Evolutionary conservation across 1,139 yeast species (phyloP).

Genomic region (Zhuliangozyma parablackwelliae): DNA sequence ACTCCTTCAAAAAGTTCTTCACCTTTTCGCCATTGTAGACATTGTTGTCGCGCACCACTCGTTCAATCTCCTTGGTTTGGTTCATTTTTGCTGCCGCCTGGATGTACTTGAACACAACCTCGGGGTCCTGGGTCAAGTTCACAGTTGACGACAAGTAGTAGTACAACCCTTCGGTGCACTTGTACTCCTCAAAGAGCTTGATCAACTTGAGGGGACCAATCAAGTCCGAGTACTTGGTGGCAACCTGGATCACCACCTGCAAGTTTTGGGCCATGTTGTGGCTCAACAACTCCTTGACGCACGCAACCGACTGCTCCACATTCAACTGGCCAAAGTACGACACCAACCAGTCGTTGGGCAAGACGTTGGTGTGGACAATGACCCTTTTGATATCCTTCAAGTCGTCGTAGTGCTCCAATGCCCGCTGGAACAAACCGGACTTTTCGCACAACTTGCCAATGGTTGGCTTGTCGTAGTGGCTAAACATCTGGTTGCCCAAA

Average conservation of each 20-base stretch:
- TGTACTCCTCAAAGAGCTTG: constrained; percentile 88
- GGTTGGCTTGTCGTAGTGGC: constrained; percentile 91
- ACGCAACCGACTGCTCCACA: constrained; percentile 87
- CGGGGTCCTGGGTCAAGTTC: constrained; percentile 88
- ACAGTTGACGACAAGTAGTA: constrained; percentile 91
- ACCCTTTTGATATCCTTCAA: constrained; percentile 94
- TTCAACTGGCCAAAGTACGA: constrained; percentile 89
- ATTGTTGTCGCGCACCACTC: constrained; percentile 90
- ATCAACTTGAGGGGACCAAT: constrained; percentile 84
- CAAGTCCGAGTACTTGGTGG: constrained; percentile 91
- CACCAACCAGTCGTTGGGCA: constrained; percentile 93
- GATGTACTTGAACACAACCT: constrained; percentile 92
- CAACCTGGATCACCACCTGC: constrained; percentile 93
- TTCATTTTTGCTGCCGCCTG: constrained; percentile 90
- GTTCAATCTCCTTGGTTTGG: constrained; percentile 90
- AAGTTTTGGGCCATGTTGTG: constrained; percentile 80
- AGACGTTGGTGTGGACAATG: constrained; percentile 77
- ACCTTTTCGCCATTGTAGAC: constrained; percentile 97
- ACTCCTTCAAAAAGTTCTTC: constrained; percentile 92
- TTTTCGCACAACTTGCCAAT: constrained; percentile 91
- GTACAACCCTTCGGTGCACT: constrained; percentile 88
- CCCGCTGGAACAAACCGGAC: constrained; percentile 91
- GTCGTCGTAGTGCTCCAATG: constrained; percentile 92
- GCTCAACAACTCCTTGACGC: constrained; percentile 81
- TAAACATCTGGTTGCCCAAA: constrained; percentile 91